These are phyloP conservation scores for Sclerotinia glacialis DNA, from an alignment of 2,329 filamentous ascomycete genomes.

Conservation along the genomic window DNA sequence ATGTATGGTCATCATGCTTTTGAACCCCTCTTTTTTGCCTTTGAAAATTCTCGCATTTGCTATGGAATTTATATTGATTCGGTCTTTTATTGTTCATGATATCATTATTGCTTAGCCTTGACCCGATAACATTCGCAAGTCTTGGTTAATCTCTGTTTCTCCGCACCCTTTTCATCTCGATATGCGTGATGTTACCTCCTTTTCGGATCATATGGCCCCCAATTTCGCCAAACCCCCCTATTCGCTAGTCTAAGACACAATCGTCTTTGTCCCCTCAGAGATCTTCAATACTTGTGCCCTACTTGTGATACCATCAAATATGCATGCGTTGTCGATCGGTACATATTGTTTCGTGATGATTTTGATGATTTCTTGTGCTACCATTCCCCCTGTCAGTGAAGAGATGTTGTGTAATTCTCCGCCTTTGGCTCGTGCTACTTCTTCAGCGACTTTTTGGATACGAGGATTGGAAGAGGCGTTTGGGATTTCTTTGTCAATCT, in stretches of 20 bases:
- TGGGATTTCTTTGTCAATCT: conserved; percentile 46
- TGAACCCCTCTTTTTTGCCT: not conserved
- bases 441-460: conserved; percentile 55
- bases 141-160: conserved; percentile 5
- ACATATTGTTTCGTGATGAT: conserved; percentile 72
- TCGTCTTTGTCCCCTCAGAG: conserved; percentile 23
- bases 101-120: not conserved
- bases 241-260: conserved; percentile 6
- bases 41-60: not conserved
- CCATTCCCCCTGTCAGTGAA: conserved; percentile 82
- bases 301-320: conserved; percentile 63
- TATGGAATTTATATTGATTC: not conserved
- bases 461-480: conserved; percentile 50
- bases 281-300: conserved; percentile 37
- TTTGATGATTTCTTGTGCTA: conserved; percentile 97
- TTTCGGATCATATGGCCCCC: not conserved
- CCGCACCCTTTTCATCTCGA: not conserved
- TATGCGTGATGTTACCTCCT: not conserved
- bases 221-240: conserved; percentile 7
- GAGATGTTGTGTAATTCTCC: conserved; percentile 92
- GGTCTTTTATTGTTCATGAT: not conserved
- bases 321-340: conserved; percentile 67
- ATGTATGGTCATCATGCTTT: not conserved
- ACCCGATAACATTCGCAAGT: not conserved
- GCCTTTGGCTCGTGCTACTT: conserved; percentile 72